Evolutionary conservation across 2,329 filamentous ascomycete genomes (phyloP).

Genomic region (Bipolaris oryzae): DNA sequence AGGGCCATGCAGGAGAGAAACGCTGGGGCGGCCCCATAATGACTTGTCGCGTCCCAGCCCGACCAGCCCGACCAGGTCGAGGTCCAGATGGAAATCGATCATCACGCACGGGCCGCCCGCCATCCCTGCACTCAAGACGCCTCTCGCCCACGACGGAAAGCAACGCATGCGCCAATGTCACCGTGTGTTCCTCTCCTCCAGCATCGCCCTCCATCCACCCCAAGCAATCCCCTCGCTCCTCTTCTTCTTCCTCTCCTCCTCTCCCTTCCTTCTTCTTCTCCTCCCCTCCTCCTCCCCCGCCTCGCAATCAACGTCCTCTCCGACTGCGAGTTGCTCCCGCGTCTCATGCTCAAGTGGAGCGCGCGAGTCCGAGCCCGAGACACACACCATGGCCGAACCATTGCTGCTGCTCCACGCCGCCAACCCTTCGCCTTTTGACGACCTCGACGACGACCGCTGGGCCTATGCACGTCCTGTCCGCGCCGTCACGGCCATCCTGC

Average conservation of each 20-base stretch:
- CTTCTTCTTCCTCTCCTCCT: not conserved
- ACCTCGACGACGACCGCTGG: constrained; percentile 25
- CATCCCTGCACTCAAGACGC: constrained; percentile 5
- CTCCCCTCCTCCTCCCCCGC: not conserved
- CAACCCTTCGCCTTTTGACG: constrained; percentile 17
- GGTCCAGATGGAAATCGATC: constrained; percentile 15
- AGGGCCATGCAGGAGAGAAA: not conserved
- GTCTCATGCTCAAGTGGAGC: constrained; percentile 19
- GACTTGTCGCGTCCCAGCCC: constrained; percentile 10
- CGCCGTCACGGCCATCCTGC: constrained; percentile 48
- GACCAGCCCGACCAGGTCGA: too few species aligned
- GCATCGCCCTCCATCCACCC: constrained; percentile 7
- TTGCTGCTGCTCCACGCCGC: constrained; percentile 12
- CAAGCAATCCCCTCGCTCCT: not conserved
- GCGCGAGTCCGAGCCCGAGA: constrained; percentile 3
- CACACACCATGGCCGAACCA: constrained; percentile 28
- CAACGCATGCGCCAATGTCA: constrained; percentile 17
- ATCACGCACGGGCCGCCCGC: constrained; percentile 3
- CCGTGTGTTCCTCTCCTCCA: constrained; percentile 18
- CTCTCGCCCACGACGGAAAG: constrained; percentile 10
- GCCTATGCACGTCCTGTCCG: constrained; percentile 27
- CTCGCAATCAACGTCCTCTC: constrained; percentile 7
- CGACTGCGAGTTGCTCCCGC: constrained; percentile 16
- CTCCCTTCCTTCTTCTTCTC: too few species aligned
- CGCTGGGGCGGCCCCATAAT: not conserved